Evolutionary conservation across 192 early-diverging fungal genomes (phyloP).

Genomic region (Chytriomyces sp.): DNA sequence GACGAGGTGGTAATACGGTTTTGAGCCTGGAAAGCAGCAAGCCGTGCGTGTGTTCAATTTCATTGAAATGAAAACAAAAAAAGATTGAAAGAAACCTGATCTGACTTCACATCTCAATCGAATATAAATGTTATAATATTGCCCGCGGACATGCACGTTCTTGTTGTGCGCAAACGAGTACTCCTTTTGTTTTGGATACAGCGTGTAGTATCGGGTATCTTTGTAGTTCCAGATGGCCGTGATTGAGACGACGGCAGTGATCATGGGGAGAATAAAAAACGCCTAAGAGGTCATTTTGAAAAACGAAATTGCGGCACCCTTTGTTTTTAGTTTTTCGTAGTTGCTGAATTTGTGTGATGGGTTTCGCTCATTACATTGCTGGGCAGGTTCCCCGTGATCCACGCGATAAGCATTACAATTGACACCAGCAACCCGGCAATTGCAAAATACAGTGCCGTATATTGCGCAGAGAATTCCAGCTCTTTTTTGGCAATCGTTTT

Average conservation of each 20-base stretch:
- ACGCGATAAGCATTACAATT: slow-evolving; percentile 25
- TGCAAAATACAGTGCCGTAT: slow-evolving; percentile 32
- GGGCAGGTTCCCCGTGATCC: slow-evolving; percentile 26
- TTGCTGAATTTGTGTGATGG: neutral
- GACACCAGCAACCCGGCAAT: slow-evolving; percentile 30
- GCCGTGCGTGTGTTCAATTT: neutral
- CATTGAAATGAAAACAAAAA: neutral
- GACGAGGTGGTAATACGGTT: slow-evolving; percentile 37
- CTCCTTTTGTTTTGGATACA: slow-evolving; percentile 25
- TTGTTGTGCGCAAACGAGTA: slow-evolving; percentile 34
- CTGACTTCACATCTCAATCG: slow-evolving; percentile 35
- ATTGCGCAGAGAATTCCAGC: slow-evolving; percentile 37
- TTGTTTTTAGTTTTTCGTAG: neutral
- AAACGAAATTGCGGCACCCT: neutral
- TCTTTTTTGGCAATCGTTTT: neutral
- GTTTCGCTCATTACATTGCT: slow-evolving; percentile 23
- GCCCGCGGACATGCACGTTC: slow-evolving; percentile 30
- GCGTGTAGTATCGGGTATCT: slow-evolving; percentile 37
- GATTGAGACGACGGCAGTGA: slow-evolving; percentile 30
- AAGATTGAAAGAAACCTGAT: slow-evolving; percentile 24
- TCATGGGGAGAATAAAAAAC: slow-evolving; percentile 35
- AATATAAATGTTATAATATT: slow-evolving; percentile 42
- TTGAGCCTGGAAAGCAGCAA: slow-evolving; percentile 19
- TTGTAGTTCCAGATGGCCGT: slow-evolving; percentile 40
- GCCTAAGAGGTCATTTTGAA: slow-evolving; percentile 16